Evolutionary conservation across 495 filamentous ascomycete species (phyloP), one percentile per base, ranked within the genome.

Genomic region (Baudoinia panamericana): DNA sequence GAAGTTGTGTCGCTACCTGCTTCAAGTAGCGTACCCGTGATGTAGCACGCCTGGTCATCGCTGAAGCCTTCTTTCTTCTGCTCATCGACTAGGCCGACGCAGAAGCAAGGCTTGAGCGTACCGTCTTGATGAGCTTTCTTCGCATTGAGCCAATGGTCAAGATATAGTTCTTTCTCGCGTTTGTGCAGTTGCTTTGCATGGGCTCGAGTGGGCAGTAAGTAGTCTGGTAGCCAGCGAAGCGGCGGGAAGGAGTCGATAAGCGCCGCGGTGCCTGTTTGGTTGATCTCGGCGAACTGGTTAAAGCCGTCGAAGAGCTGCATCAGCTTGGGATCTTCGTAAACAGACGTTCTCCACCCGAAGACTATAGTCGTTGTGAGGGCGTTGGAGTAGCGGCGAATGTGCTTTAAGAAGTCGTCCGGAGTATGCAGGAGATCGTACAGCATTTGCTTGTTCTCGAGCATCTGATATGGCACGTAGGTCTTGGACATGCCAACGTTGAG

Each of bases 401-500:
- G 64, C 34, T 67, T 56, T n/a, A 68, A 43, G 52, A 67, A 57
- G 36, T 50, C 12, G 36, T 67, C 38, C 0, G 55, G 55, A 17
- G 52, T 39, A 10, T 58, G 56, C 5, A 66, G 47, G 30, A 71
- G 48, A 21, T 64, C 67, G 36, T 56, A 45, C 6, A 71, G 54
- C 66, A 71, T 67, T 34, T 61, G 55, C 51, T 63, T 63, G 53
- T 65, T 68, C 45, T 71, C 67, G 31, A 71, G 60, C 30, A 65
- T 57, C 48, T 71, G 67, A 53, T 71, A 71, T 5, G 67, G 67
- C 6, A 71, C 60, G 50, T 68, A 63, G 4, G 32, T 51, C 33
- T 48, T 44, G 3, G 60, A 46, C 7, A 47, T 51, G 10, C 55
- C 49, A 31, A 66, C 48, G 55, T 68, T 67, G 27, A 71, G 56